Evolutionary conservation across 2,329 filamentous ascomycete genomes (phyloP), one percentile per base, ranked within the genome.

Genomic region (Bipolaris bicolor): DNA sequence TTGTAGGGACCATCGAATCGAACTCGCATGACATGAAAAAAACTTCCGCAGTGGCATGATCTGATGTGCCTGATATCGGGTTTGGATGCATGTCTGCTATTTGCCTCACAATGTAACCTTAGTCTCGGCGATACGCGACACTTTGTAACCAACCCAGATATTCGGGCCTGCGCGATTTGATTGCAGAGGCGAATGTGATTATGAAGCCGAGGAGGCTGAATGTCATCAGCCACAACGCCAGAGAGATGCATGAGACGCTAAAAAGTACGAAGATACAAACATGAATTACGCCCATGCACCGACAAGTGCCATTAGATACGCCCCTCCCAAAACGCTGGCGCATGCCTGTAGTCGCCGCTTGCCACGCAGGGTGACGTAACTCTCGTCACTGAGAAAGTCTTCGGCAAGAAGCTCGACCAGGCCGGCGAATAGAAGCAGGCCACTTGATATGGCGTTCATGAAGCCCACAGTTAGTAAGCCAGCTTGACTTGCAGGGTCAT

Each of bases 301-400:
- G 1, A 90, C 87, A 55, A 89, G 75, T 18, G 86, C 85, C 87
- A 90, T 90, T 41, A 89, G 72, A 58, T 83, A 72, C 15, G 84
- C 83, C 0, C 87, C 87, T 29, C 78, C 79, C 10, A 87, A 80
- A 34, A 90, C 87, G 9, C 85, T 83, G 39, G 79, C 76, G 73
- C 86, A 89, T 54, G 87, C 87, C 68, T 89, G 82, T 54, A 87
- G 68, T 58, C 87, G 81, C 63, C 82, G 79, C 67, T 79, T 81
- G 6, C 87, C 87, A 54, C 78, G 80, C 51, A 90, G 73, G 20
- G 80, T 80, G 46, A 81, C 78, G 75, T 89, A 90, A 64, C 87
- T 89, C 58, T 82, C 80, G 61, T 89, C 86, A 66, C 84, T 88
- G 60, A 90, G 56, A 45, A 83, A 82, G 50, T 83, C 81, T 62